phyloP scores from a whole-genome alignment of 768 basidiomycete genomes.

The Agrocybe pediades region DNA sequence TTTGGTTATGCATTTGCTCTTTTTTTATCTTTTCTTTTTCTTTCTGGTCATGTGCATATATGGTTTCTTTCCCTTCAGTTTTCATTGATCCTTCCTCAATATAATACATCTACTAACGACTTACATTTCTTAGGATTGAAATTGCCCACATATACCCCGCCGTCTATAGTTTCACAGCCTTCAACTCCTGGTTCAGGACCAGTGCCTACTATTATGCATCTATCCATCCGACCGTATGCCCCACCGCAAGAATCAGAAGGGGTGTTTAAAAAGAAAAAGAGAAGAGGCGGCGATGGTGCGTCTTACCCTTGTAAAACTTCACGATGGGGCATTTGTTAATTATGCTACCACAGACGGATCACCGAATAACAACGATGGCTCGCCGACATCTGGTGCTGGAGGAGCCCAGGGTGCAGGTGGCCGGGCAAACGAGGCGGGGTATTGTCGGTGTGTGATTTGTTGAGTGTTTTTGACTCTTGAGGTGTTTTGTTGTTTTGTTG shows the following conservation, averaged over 20 bases:
- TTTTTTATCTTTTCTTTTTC: too few species aligned
- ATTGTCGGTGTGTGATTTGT: not conserved
- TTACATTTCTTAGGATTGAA: conserved; percentile 35
- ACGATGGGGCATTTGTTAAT: not conserved
- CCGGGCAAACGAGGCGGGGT: not conserved
- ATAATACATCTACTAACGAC: conserved; percentile 9
- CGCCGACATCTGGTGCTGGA: too few species aligned
- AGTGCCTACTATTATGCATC: conserved; percentile 69
- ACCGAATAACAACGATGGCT: too few species aligned
- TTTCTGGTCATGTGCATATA: too few species aligned
- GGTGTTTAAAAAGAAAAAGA: conserved; percentile 57
- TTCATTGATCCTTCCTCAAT: conserved; percentile 4
- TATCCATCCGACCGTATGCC: conserved; percentile 66
- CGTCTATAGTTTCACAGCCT: conserved; percentile 20
- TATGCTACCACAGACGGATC: not conserved
- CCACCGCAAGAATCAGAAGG: conserved; percentile 50
- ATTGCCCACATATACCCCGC: conserved; percentile 38
- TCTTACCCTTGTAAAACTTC: not conserved
- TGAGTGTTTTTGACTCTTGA: not conserved
- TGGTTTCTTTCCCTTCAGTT: too few species aligned
- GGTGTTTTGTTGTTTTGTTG: not conserved
- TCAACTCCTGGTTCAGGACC: conserved; percentile 23
- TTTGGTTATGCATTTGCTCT: too few species aligned
- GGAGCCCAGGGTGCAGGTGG: too few species aligned
- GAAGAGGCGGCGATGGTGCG: conserved; percentile 32